Evolutionary conservation across 345 rosid species (phyloP).

Genomic region (Pugionium cornutum): DNA sequence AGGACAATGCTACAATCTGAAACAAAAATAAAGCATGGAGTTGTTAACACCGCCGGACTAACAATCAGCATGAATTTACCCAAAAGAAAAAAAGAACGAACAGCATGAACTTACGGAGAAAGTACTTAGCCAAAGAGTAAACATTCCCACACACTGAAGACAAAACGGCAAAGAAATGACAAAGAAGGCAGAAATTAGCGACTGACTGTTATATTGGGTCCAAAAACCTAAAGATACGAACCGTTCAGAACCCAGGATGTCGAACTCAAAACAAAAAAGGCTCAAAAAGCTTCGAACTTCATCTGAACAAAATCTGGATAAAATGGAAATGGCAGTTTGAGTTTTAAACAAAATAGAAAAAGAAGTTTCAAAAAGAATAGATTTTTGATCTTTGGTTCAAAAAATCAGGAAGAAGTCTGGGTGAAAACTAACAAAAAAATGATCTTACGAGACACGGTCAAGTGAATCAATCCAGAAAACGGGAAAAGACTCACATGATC

Average conservation of each 20-base stretch:
- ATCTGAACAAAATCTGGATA: neutral
- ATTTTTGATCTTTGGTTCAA: conserved; percentile 4
- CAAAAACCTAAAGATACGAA: conserved; percentile 7
- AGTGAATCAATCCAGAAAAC: conserved; percentile 13
- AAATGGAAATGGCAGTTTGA: conserved; percentile 16
- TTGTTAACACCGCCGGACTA: neutral
- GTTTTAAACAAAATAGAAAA: neutral
- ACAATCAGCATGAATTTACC: neutral
- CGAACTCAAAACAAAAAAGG: conserved; percentile 1
- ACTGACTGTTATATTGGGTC: neutral
- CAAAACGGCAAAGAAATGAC: neutral
- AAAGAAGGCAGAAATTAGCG: neutral
- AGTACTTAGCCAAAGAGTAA: conserved; percentile 8
- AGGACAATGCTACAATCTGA: conserved; percentile 27
- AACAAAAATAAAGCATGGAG: conserved; percentile 6
- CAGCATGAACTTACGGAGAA: neutral
- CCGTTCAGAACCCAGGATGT: neutral
- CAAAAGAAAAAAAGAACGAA: no score
- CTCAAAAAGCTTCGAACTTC: conserved; percentile 23
- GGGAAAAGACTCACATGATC: conserved; percentile 13
- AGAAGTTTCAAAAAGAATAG: conserved; percentile 9
- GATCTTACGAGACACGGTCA: conserved; percentile 1
- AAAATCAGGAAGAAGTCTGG: conserved; percentile 16
- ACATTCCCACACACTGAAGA: conserved; percentile 9
- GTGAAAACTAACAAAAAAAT: conserved; percentile 17